These are phyloP conservation scores for Sporothrix dimorphospora DNA, from an alignment of 2,329 filamentous ascomycete genomes.

Conservation along the genomic window DNA sequence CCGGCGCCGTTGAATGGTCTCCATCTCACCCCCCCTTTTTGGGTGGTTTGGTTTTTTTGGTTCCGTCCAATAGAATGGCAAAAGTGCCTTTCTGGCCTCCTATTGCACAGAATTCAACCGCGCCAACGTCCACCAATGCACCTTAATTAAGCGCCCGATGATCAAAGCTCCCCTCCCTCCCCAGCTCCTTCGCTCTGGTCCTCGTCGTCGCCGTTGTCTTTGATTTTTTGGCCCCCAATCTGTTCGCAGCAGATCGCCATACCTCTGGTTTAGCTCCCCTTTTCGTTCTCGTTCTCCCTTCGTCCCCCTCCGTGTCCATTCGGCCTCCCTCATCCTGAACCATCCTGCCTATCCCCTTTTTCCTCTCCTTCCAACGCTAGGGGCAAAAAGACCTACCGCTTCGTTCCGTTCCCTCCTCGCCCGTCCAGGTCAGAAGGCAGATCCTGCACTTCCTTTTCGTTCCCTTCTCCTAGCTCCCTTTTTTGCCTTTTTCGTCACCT, in stretches of 20 bases:
- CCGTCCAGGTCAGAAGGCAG: slow-evolving; percentile 12
- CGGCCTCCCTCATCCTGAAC: background rate
- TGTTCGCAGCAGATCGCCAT: slow-evolving; percentile 9
- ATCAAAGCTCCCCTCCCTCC: slow-evolving; percentile 2
- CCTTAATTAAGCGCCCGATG: slow-evolving; percentile 42
- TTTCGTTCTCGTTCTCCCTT: background rate
- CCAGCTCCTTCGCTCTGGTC: background rate
- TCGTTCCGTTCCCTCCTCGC: slow-evolving; percentile 28
- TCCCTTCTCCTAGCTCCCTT: background rate
- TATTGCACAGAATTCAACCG: slow-evolving; percentile 49
- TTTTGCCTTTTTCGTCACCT: background rate
- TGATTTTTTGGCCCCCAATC: background rate
- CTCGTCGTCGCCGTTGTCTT: background rate
- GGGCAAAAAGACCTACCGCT: slow-evolving; percentile 27
- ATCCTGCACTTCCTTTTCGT: slow-evolving; percentile 10
- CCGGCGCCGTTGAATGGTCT: background rate
- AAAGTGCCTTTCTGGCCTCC: slow-evolving; percentile 45
- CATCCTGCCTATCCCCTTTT: background rate
- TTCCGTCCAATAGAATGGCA: slow-evolving; percentile 47
- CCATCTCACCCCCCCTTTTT: slow-evolving; percentile 7
- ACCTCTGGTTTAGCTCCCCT: background rate
- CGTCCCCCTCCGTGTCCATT: background rate
- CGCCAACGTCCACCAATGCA: slow-evolving; percentile 51
- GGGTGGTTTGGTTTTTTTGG: background rate
- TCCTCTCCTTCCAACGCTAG: slow-evolving; percentile 2